Base-by-base conservation (phyloP, 2,329 filamentous ascomycete species). In the Emergomyces orientalis region DNA sequence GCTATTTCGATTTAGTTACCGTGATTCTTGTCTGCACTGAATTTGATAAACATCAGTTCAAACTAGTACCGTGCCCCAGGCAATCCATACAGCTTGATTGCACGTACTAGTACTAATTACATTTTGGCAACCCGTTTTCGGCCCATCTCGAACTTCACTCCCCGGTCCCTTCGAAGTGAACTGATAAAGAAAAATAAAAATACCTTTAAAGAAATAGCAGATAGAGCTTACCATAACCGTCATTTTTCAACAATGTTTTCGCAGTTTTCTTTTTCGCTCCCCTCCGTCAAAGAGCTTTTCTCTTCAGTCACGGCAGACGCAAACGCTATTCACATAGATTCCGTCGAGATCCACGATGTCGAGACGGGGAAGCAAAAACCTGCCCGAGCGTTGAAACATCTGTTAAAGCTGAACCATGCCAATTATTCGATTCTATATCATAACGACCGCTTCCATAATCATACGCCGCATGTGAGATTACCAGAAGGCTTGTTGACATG, bases 351-450 rank as follows among this genome's bases (percentile, higher is more conserved):
- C 63, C 86, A 95, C 76, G 84, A 89, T 73, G 83, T 96, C 69
- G 93, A 97, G 77, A 88, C 87, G 5, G 82, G 86, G 57, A 82
- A 86, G 9, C 91, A 95, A 72, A 93, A 90, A 74, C 82, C 89
- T 63, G 86, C 88, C 22, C 82, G 93, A 65, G 90, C 90, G 25
- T 81, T 99, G 65, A 97, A 96, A 78, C 91, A 97, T 76, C 80
- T 99, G 17, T 75, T 99, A 65, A 90, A 89, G 75, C 88, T 92
- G 60, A 97, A 97, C 74, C 94, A 99, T 77, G 87, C 88, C 68
- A 96, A 94, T 73, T 85, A 96, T 76, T 86, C 91, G 39, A 87
- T 97, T 67, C 77, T 96, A 62, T 94, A 89, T 74, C 86, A 92
- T 73, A 74, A 88, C 61, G 79, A 88, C 4, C 79, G 83, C 65